A percentile compares a stretch with the other conserved stretches of the same genome.
Conservation (phyloP, 306 rosid species). For the Pterocarpus macrocarpus region DNA sequence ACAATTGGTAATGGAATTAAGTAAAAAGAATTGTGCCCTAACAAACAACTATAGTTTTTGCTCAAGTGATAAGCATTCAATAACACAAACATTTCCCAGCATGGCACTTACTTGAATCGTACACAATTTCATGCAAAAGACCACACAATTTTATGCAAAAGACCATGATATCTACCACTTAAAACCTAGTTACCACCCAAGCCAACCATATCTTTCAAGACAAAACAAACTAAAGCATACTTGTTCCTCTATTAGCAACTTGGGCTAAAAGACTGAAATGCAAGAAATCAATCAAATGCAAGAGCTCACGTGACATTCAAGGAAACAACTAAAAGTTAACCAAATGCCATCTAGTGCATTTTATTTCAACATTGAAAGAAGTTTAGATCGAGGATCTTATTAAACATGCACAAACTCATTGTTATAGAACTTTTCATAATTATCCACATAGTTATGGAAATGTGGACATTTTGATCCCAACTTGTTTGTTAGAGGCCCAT, state of each 20-base stretch:
- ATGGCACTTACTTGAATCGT: neutral
- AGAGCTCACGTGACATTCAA: neutral
- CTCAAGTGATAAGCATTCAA: neutral
- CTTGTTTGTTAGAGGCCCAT: constrained; percentile 16
- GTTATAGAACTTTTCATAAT: neutral
- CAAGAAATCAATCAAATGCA: neutral
- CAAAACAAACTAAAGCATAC: neutral
- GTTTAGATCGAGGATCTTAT: neutral
- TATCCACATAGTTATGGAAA: constrained; percentile 4
- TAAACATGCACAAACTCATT: neutral
- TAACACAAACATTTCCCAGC: neutral
- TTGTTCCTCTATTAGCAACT: neutral
- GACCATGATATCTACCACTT: neutral
- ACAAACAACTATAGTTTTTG: neutral
- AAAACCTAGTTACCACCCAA: neutral
- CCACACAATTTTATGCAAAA: neutral
- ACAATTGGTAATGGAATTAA: too few relatives aligned
- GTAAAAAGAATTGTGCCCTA: neutral
- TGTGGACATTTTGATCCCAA: neutral
- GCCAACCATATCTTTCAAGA: neutral
- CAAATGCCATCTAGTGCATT: neutral
- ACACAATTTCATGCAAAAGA: neutral
- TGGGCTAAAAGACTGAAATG: neutral
- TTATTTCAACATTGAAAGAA: neutral
- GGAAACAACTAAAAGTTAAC: neutral